Base-by-base conservation (phyloP, 129 eudicot genomes). In the Mikania micrantha region DNA sequence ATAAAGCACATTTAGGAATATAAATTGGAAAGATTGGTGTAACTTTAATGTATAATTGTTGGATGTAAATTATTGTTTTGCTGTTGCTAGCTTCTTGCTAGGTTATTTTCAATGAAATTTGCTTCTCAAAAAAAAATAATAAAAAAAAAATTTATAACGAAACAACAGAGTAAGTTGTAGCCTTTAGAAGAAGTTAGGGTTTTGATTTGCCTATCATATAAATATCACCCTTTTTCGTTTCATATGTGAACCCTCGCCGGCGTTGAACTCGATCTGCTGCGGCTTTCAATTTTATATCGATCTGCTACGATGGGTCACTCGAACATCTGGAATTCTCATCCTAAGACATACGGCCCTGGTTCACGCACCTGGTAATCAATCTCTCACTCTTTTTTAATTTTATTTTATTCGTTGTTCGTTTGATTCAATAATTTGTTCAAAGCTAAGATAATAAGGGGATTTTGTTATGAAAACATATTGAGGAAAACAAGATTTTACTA, bases 291-390 rank as follows among this genome's bases (percentile, higher is more conserved):
- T 15, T 64, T 29, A 21, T 0, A 21, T 13, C 47, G 58, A 68
- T 39, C 80, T 36, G 63, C 42, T 36, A 9, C 21, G 20, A 90
- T 90, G 97, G 97, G 97, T 10, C 95, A 86, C 80, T 77, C 87
- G 3, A 90, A 90, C 85, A 31, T 90, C 15, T 90, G 97, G 97
- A 90, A 90, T 74, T 69, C 97, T 45, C 97, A 86, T 50, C 97
- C 97, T 21, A 90, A 90, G 84, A 90, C 74, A 35, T 90, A 90
- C 72, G 97, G 97, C 22, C 97, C 95, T 27, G 97, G 95, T 22
- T 90, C 97, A 60, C 97, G 97, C 64, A 61, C 87, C 44, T 90
- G 96, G 96, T 90, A 83, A 35, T 4, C 86, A 83, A 36, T 4
- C 34, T 12, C n/a, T 4, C 5, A 3, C 17, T 56, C 24, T 15